A percentile compares a stretch with the other conserved stretches of the same genome.
Evolutionary conservation across 2,329 filamentous ascomycete genomes (phyloP).

Genomic region (Pseudopithomyces chartarum): DNA sequence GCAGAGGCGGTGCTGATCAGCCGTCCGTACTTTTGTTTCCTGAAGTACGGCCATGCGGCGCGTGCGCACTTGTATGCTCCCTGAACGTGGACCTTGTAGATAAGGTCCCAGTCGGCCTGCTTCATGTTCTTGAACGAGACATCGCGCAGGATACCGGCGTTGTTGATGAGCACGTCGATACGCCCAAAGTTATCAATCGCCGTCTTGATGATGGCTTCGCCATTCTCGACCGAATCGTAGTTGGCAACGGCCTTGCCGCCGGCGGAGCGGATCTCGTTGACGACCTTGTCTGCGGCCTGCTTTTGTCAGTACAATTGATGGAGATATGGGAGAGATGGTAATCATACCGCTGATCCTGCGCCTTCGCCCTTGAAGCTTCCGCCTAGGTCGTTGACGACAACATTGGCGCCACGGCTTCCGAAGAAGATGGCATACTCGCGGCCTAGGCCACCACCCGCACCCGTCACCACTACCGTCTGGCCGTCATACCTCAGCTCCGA

Average conservation of each 20-base stretch:
- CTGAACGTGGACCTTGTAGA: constrained; percentile 89
- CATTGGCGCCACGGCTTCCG: constrained; percentile 85
- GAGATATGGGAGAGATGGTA: not conserved
- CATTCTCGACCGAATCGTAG: constrained; percentile 93
- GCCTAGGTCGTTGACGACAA: constrained; percentile 96
- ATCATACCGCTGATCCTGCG: constrained; percentile 76
- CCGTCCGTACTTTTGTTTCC: constrained; percentile 97
- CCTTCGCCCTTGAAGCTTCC: constrained; percentile 94
- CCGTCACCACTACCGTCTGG: constrained; percentile 88
- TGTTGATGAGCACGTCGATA: constrained; percentile 96
- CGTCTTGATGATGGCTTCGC: constrained; percentile 91
- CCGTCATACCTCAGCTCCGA: constrained; percentile 76
- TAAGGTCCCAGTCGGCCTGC: constrained; percentile 94
- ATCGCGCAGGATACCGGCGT: constrained; percentile 93
- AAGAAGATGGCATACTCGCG: constrained; percentile 89
- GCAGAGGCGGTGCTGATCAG: constrained; percentile 98
- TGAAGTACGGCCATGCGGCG: constrained; percentile 96
- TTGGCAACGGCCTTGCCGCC: constrained; percentile 97
- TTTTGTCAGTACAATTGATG: constrained; percentile 14
- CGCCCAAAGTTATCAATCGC: constrained; percentile 81
- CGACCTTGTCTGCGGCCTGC: constrained; percentile 80
- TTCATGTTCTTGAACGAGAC: constrained; percentile 99
- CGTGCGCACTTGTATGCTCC: constrained; percentile 94
- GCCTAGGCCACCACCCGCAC: constrained; percentile 80
- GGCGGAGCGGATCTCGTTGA: constrained; percentile 80